Percentiles rank a stretch among this genome's conserved stretches.
Conservation (phyloP, 345 rosid species). For the Dovyalis caffra region DNA sequence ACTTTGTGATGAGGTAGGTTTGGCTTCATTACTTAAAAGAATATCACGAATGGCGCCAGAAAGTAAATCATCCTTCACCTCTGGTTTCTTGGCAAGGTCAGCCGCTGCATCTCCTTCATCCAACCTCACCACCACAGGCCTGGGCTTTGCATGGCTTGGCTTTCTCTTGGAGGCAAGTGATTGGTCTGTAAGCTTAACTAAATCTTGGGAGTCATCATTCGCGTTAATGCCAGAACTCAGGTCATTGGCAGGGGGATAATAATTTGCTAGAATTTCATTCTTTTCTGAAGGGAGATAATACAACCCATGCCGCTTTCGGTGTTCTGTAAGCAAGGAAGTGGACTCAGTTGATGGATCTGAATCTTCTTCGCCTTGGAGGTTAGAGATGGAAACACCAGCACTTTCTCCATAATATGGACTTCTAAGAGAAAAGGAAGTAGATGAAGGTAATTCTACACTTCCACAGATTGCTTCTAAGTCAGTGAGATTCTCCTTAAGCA, state of each 20-base stretch:
- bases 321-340: constrained; percentile 75
- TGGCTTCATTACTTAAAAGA: constrained; percentile 52
- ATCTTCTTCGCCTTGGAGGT: constrained; percentile 48
- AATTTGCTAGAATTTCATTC: constrained; percentile 40
- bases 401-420: constrained; percentile 36
- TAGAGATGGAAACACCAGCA: constrained; percentile 37
- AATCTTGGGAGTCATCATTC: constrained; percentile 42
- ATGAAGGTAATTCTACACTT: constrained; percentile 38
- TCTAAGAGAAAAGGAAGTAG: constrained; percentile 42
- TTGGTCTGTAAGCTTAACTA: constrained; percentile 51
- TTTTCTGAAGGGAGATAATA: constrained; percentile 75
- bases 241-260: constrained; percentile 87
- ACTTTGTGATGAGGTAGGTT: constrained; percentile 27
- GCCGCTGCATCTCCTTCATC: constrained; percentile 60
- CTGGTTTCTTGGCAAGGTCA: constrained; percentile 30
- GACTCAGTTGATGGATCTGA: constrained; percentile 60
- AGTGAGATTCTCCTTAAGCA: constrained; percentile 66
- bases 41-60: constrained; percentile 67
- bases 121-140: constrained; percentile 93
- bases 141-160: constrained; percentile 54
- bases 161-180: constrained; percentile 57
- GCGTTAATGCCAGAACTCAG: constrained; percentile 27
- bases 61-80: constrained; percentile 44
- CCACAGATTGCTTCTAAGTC: constrained; percentile 64
- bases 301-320: constrained; percentile 80